Conservation (phyloP, 2,329 filamentous ascomycete species). For the Diplodia seriata region DNA sequence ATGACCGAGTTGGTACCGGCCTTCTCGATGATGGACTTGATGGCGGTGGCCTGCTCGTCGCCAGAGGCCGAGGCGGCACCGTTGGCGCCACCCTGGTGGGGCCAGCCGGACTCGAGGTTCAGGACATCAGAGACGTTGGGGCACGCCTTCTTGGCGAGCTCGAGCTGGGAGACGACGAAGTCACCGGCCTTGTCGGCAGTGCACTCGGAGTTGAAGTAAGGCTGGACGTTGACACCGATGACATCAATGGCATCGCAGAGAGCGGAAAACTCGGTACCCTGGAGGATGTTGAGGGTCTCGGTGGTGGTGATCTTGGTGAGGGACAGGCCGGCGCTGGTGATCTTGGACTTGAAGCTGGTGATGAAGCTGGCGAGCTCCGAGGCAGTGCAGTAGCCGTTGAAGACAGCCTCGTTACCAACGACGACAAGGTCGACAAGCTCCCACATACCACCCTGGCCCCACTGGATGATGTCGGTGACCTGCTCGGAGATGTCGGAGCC, state of each 20-base stretch:
- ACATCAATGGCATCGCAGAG: constrained; percentile 81
- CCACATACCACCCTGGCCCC: constrained; percentile 78
- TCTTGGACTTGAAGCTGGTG: constrained; percentile 66
- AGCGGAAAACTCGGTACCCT: constrained; percentile 59
- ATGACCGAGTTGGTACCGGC: constrained; percentile 75
- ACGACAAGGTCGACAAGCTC: constrained; percentile 78
- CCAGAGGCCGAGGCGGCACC: constrained; percentile 73
- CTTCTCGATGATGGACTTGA: constrained; percentile 71
- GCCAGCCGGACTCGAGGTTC: constrained; percentile 94
- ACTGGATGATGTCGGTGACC: constrained; percentile 73
- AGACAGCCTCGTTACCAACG: constrained; percentile 89
- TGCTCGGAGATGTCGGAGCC: constrained; percentile 70
- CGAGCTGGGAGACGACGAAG: constrained; percentile 78
- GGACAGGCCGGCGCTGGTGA: constrained; percentile 71
- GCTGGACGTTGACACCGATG: constrained; percentile 85
- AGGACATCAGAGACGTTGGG: constrained; percentile 58
- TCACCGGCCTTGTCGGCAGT: constrained; percentile 70
- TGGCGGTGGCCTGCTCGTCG: constrained; percentile 72
- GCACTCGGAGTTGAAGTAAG: constrained; percentile 85
- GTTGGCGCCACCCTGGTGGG: constrained; percentile 68
- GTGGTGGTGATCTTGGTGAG: constrained; percentile 72
- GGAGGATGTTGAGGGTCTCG: constrained; percentile 74
- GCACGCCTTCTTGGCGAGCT: constrained; percentile 74
- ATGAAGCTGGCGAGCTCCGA: constrained; percentile 74
- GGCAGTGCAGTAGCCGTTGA: constrained; percentile 72